A percentile compares a stretch with the other conserved stretches of the same genome.
phyloP scores from a whole-genome alignment of 163 green algal species.

The Volvox carteri region DNA sequence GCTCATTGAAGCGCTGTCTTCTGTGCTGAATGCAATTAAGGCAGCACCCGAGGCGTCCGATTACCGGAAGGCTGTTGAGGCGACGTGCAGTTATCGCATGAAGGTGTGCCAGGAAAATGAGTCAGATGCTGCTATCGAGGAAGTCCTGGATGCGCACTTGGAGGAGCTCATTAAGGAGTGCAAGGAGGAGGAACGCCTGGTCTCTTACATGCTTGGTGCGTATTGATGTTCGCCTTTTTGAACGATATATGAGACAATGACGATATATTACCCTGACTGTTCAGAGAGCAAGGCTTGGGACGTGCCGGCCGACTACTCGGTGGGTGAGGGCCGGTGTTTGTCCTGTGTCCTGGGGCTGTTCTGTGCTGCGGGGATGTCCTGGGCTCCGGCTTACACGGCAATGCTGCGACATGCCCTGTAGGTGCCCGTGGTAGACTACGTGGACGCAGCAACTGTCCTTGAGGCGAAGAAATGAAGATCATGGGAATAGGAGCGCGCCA shows the following conservation, averaged over 20 bases:
- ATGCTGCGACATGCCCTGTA: too few relatives aligned
- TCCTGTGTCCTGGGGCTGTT: too few relatives aligned
- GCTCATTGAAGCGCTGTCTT: conserved; percentile 61
- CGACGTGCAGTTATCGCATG: conserved; percentile 65
- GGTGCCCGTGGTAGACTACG: conserved; percentile 70
- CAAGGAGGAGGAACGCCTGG: conserved; percentile 68
- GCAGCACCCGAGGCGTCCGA: conserved; percentile 62
- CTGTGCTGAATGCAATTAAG: conserved; percentile 61
- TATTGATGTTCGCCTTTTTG: neutral
- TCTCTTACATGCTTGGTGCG: conserved; percentile 67
- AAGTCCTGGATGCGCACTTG: conserved; percentile 75
- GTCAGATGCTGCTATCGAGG: conserved; percentile 69
- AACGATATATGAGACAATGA: neutral
- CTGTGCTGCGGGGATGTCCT: too few relatives aligned
- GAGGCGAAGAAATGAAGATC: conserved; percentile 55
- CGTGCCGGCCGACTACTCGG: conserved; percentile 63
- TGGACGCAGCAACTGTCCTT: conserved; percentile 55
- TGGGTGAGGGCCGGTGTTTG: too few relatives aligned
- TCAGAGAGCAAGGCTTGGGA: conserved; percentile 69
- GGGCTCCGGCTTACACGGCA: too few relatives aligned
- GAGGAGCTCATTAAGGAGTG: conserved; percentile 76
- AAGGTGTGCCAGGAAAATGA: conserved; percentile 73
- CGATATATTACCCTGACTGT: neutral
- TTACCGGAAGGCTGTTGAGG: conserved; percentile 71
- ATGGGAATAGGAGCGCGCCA: too few relatives aligned